Conservation (phyloP, 2,329 filamentous ascomycete genomes). For the Chaetomiaceae sp. region DNA sequence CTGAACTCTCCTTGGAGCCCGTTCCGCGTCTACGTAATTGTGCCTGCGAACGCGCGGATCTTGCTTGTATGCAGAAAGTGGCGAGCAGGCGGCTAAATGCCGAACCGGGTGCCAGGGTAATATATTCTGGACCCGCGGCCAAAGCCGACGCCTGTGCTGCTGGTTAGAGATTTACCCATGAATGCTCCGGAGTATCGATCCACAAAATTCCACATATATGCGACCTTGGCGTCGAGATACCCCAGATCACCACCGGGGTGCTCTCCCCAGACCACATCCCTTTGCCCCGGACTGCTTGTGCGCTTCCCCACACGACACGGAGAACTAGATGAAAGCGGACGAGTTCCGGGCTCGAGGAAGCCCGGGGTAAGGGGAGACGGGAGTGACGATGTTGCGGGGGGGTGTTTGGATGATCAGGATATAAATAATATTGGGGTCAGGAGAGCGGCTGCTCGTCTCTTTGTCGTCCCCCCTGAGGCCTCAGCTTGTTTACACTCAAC, state of each 20-base stretch:
- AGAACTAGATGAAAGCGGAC: not conserved
- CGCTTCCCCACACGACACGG: not conserved
- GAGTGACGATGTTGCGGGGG: not conserved
- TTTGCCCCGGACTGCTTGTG: conserved; percentile 1
- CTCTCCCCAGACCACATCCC: too few species aligned
- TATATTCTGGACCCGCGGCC: conserved; percentile 2
- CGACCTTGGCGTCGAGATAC: conserved; percentile 2
- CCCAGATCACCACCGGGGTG: conserved; percentile 3
- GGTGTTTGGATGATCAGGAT: not conserved
- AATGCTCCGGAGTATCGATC: not conserved
- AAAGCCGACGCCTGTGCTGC: not conserved
- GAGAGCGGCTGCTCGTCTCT: not conserved
- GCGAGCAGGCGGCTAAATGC: conserved; percentile 8
- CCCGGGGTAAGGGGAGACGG: not conserved
- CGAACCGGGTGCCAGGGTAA: not conserved
- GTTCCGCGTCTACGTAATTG: not conserved
- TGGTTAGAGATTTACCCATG: conserved; percentile 15
- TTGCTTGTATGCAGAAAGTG: not conserved
- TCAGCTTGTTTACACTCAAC: not conserved
- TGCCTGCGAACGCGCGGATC: not conserved
- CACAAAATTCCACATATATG: not conserved
- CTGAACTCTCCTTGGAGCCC: not conserved
- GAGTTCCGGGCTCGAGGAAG: not conserved
- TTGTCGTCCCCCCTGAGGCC: too few species aligned
- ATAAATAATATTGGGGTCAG: not conserved